Conservation (phyloP, 2,329 filamentous ascomycete genomes). For the Trichoderma oligosporum region DNA sequence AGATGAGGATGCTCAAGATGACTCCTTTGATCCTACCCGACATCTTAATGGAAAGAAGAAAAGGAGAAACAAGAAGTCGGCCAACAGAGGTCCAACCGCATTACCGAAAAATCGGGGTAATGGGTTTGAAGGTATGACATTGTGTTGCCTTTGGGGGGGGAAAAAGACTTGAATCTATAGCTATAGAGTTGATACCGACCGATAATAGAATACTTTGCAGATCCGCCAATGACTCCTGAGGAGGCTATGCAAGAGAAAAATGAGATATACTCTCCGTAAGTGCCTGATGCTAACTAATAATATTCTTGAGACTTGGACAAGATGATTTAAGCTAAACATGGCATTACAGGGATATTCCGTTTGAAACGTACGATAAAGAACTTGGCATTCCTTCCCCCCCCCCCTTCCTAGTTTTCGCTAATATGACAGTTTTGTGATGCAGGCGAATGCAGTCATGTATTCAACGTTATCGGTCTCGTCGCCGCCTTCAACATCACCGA, state of each 20-base stretch:
- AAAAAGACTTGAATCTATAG: no score
- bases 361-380: slow-evolving; percentile 48
- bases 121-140: slow-evolving; percentile 62
- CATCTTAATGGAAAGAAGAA: slow-evolving; percentile 23
- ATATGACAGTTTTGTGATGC: background rate
- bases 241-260: slow-evolving; percentile 62
- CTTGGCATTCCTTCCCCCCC: background rate
- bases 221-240: slow-evolving; percentile 69
- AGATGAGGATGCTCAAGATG: background rate
- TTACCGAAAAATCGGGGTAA: slow-evolving; percentile 47
- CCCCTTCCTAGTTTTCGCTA: background rate
- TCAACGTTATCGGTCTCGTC: slow-evolving; percentile 71
- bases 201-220: slow-evolving; percentile 64
- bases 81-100: slow-evolving; percentile 39
- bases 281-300: slow-evolving; percentile 17
- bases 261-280: slow-evolving; percentile 64
- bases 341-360: slow-evolving; percentile 44
- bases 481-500: slow-evolving; percentile 65
- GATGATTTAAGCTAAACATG: slow-evolving; percentile 23
- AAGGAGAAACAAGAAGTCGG: slow-evolving; percentile 22
- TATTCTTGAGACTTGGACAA: no score
- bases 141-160: no score
- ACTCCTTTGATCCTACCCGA: background rate
- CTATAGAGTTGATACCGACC: background rate
- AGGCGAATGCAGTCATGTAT: slow-evolving; percentile 84